These are phyloP conservation scores for Cercospora sp. DNA, from an alignment of 2,329 filamentous ascomycete genomes.

Conservation along the genomic window DNA sequence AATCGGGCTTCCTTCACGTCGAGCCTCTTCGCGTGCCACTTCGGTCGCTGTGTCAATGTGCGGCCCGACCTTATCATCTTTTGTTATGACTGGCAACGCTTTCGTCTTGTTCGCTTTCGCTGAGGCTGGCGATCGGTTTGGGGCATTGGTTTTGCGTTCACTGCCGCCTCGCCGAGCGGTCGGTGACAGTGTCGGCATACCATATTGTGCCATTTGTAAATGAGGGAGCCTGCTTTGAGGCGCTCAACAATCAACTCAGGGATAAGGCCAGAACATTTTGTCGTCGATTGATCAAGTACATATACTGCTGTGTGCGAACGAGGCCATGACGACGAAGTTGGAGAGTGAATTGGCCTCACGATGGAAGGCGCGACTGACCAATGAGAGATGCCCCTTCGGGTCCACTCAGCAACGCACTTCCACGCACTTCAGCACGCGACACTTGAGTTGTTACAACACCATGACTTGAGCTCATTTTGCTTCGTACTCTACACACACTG, in stretches of 20 bases:
- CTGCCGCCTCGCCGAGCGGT: neutral
- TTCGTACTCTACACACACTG: neutral
- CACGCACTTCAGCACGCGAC: neutral
- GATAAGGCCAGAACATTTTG: constrained; percentile 55
- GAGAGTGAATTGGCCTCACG: neutral
- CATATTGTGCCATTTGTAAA: constrained; percentile 19
- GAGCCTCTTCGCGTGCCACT: neutral
- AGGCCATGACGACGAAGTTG: neutral
- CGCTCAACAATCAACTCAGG: constrained; percentile 38
- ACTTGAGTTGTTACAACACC: neutral
- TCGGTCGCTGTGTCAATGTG: neutral
- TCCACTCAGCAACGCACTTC: neutral
- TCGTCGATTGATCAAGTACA: neutral
- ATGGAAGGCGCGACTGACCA: neutral
- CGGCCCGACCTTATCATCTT: neutral
- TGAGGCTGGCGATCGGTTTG: neutral
- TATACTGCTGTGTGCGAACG: neutral
- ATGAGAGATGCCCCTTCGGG: neutral
- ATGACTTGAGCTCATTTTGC: neutral
- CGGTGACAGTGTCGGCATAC: constrained; percentile 12
- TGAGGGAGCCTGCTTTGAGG: constrained; percentile 5
- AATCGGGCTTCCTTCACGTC: neutral
- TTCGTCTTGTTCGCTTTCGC: constrained; percentile 27
- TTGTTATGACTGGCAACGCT: neutral
- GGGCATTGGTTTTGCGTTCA: constrained; percentile 4